Base-by-base conservation (phyloP, 208 protist genomes). In the Crithidia expoeki region DNA sequence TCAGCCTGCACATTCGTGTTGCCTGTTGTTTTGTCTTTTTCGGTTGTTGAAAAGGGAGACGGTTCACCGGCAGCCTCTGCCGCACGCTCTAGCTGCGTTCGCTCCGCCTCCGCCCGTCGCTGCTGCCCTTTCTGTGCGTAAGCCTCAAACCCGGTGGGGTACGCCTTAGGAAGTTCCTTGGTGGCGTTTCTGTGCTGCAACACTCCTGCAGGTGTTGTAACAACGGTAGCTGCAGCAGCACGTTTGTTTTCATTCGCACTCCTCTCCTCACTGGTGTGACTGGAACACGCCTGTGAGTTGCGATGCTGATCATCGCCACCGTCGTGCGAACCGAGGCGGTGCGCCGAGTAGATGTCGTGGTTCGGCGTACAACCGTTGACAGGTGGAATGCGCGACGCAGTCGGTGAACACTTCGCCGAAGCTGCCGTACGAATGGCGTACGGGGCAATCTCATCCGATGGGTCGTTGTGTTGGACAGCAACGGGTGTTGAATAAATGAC, bases 41-140 rank as follows among this genome's bases (percentile, higher is more conserved):
- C 30, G 3, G 11, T 16, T 55, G 32, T 19, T 38, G 9, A 17
- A 47, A 23, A 16, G 30, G 34, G 34, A 0, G 44, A 19, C 4
- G 53, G 34, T 57, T 56, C 36, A 21, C 71, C 68, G 23, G 56
- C 44, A 51, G 63, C 63, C 19, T 40, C 56, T 0, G 71, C 71
- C 0, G 56, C 44, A 23, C 71, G 62, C 30, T 27, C 63, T 19
- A 7, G 67, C 19, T 68, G 58, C 30, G 69, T 76, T 12, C 50
- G 66, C 40, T 77, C 63, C 27, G 50, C 68, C 28, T 72, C 59
- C 11, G 70, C 67, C 3, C 79, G 68, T 25, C 81, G 83, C 42
- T 68, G 68, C 53, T 73, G 51, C 1, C 79, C 85, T n/a, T 74
- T 68, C 34, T 79, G 76, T 10, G 74, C 64, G 32, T 70, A 90